Conservation (phyloP, 345 rosid species). For the Mallotus nudiflorus region DNA sequence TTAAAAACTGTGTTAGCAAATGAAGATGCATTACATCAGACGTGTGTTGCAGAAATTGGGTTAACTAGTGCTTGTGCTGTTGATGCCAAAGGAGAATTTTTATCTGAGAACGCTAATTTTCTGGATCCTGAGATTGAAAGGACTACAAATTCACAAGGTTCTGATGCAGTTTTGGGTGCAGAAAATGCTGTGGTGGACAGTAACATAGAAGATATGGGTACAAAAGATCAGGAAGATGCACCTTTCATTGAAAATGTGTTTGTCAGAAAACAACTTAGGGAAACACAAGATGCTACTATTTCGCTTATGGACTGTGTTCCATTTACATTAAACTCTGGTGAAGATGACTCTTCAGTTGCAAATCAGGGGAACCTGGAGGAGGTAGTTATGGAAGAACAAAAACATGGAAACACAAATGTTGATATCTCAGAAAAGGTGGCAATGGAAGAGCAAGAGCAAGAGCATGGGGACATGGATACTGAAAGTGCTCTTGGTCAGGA, state of each 20-base stretch:
- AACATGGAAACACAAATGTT: neutral
- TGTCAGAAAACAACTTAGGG: conserved; percentile 30
- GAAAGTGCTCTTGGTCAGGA: conserved; percentile 14
- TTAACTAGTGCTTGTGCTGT: conserved; percentile 3
- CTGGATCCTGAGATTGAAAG: conserved; percentile 23
- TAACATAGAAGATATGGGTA: conserved; percentile 12
- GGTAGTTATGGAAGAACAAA: conserved; percentile 30
- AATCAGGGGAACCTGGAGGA: conserved; percentile 29
- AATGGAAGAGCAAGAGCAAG: conserved; percentile 37
- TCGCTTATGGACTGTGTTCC: conserved; percentile 22
- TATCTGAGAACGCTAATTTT: conserved; percentile 12
- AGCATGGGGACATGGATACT: conserved; percentile 32
- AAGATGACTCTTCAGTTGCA: conserved; percentile 21
- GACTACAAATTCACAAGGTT: conserved; percentile 5
- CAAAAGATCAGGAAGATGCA: conserved; percentile 22
- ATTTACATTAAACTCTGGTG: neutral
- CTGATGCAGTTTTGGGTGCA: conserved; percentile 19
- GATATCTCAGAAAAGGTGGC: conserved; percentile 29
- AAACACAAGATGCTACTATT: conserved; percentile 24
- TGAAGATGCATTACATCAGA: conserved; percentile 21
- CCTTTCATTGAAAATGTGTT: conserved; percentile 17
- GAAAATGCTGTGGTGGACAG: conserved; percentile 21
- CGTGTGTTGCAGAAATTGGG: conserved; percentile 21
- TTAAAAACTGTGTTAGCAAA: conserved; percentile 27
- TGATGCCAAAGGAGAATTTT: conserved; percentile 6